Evolutionary conservation across 768 basidiomycete species (phyloP), one percentile per base, ranked within the genome.

Genomic region (Russula brevipes): DNA sequence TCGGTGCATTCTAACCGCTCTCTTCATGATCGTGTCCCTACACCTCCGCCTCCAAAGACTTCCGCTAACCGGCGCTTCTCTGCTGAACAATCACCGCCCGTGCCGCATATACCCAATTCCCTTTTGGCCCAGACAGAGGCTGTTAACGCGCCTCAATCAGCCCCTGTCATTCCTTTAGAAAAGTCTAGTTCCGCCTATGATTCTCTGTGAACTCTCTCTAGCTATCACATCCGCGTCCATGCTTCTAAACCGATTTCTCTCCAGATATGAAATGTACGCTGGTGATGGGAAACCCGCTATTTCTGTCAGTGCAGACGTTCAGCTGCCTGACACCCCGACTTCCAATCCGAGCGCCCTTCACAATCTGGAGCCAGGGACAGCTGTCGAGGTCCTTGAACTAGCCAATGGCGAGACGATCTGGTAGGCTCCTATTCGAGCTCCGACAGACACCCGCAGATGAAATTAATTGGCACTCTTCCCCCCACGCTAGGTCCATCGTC

Each of bases 331-430:
- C 60, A 54, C 69, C 24, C 68, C 70, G 11, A 54, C 42, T 44
- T 62, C 61, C 72, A 64, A 74, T 69, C 45, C 72, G 30, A 70
- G 72, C 31, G 17, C 33, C 46, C 58, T 63, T 41, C 51, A 54
- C 54, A 72, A 73, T 64, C 68, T 82, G 54, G 84, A 81, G 58
- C 69, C 79, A 45, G 80, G 82, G 12, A 82, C 86, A 53, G 90
- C 86, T 4, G 76, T 93, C 36, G 89, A 94, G 74, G 81, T 93
- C 49, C 80, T 93, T 59, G 88, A 93, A 70, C 76, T 91, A 69
- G 88, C 89, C n/a, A 91, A 91, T 70, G 91, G 91, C 30, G 86
- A 92, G 72, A 90, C 88, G 8, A 85, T 94, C 64, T 94, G 91
- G 91, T 89, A 59, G 62, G 85, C 78, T 35, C 51, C 5, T n/a